Evolutionary conservation across 805 yeast species (phyloP), one percentile per base, ranked within the genome.

Genomic region (Hanseniaspora jakobsenii): DNA sequence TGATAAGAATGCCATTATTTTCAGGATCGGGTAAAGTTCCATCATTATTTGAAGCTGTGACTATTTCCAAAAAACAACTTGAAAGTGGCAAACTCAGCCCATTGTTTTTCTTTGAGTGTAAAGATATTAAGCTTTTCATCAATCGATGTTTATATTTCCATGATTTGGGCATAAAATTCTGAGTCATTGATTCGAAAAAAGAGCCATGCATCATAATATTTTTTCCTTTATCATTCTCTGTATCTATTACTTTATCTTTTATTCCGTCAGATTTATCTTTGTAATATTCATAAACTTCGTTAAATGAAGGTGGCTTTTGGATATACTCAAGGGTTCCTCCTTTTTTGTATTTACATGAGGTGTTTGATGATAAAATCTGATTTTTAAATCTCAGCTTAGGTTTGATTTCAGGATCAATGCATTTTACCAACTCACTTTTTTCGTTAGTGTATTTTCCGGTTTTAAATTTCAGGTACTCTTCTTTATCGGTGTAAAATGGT

Each of bases 401-500:
- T 28, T 41, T 41, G 2, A 7, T 7, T n/a, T 23, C 34, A 6
- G 30, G 29, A 19, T 35, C 38, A 1, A 21, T 17, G 12, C 37
- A 26, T 37, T 32, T 36, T 3, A 34, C 27, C 4, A 16, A 12
- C 14, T 22, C 19, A n/a, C 32, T 24, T 21, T 36, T 44, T 1
- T 41, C 44, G 16, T 23, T 6, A 6, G 41, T 17, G 1, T 49
- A 45, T 2, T 47, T 39, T n/a, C 2, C 18, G 60, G 16, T 78
- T 9, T 60, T 58, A n/a, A 9, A 38, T 5, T 58, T 53, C 2
- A 73, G 78, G 6, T 71, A 62, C 51, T 83, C 87, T 1, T 58
- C 53, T 0, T 64, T 52, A 13, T 70, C 66, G 22, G 77, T 70
- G 52, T 75, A 87, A 51, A 62, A 75, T 0, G 95, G 94, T 49